These are phyloP conservation scores for Penicillium sclerotigenum DNA, from an alignment of 2,329 filamentous ascomycete genomes.

Conservation along the genomic window DNA sequence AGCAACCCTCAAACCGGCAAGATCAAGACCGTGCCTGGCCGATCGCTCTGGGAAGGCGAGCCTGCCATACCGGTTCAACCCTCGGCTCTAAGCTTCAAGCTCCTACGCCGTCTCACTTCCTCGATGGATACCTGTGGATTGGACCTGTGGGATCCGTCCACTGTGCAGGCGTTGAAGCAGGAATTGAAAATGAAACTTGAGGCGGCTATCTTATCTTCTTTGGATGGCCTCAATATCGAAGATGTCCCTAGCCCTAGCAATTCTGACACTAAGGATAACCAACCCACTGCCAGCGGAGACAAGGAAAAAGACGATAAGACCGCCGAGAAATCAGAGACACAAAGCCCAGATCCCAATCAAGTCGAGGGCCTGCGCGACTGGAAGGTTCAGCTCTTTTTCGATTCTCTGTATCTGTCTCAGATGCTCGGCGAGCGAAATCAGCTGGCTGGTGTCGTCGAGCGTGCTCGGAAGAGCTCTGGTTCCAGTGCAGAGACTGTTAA, in stretches of 20 bases:
- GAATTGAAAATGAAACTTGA: slow-evolving; percentile 52
- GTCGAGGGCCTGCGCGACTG: slow-evolving; percentile 27
- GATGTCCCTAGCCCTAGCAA: neutral
- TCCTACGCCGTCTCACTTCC: slow-evolving; percentile 62
- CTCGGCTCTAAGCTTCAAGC: slow-evolving; percentile 68
- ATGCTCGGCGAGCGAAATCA: slow-evolving; percentile 32
- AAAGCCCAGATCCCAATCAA: neutral
- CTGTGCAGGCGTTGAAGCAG: slow-evolving; percentile 62
- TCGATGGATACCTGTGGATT: slow-evolving; percentile 68
- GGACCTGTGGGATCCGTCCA: slow-evolving; percentile 76
- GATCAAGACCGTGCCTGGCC: slow-evolving; percentile 55
- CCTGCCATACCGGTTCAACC: slow-evolving; percentile 74
- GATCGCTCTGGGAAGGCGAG: slow-evolving; percentile 75
- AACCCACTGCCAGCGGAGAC: neutral
- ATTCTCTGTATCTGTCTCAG: slow-evolving; percentile 33
- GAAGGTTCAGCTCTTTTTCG: slow-evolving; percentile 41
- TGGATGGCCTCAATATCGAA: slow-evolving; percentile 23
- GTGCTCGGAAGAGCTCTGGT: slow-evolving; percentile 47
- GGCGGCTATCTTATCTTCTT: slow-evolving; percentile 15
- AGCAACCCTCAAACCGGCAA: slow-evolving; percentile 29
- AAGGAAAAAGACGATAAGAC: slow-evolving; percentile 4
- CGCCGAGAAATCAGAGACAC: neutral
- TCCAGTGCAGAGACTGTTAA: slow-evolving; percentile 51
- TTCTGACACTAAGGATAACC: neutral
- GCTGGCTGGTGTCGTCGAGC: slow-evolving; percentile 49